Base-by-base conservation (phyloP, 208 protist genomes). In the Leishmania braziliensis region DNA sequence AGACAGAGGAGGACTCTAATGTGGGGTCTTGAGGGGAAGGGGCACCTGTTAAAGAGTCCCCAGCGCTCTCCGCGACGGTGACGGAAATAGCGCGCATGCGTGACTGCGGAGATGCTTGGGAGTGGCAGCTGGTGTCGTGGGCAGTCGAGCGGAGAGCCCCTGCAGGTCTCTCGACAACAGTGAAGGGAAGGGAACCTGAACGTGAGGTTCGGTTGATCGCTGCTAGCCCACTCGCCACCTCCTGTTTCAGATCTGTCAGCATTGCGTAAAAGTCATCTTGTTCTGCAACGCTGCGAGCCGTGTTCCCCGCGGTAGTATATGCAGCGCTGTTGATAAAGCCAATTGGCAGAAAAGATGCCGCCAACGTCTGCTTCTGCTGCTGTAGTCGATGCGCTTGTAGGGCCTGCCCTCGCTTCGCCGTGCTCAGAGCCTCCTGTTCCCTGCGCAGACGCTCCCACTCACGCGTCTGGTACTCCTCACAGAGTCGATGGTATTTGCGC, bases 401-500 rank as follows among this genome's bases (percentile, higher is more conserved):
- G 33, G 46, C 16, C 39, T 81, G 75, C 4, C 65, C 12, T n/a
- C 53, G 66, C 56, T 80, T 79, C 29, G 73, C 74, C 58, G 60
- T 29, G 20, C 80, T 81, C 36, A 86, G 80, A 23, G 70, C 50
- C 3, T 73, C 78, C 56, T 79, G 74, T 18, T 89, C 83, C 75
- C 69, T 82, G 2, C 83, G 83, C 43, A 84, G 51, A 39, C 75
- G 81, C 82, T 87, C 83, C 81, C 80, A 85, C 72, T 91, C 82
- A 5, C 87, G 79, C 16, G 86, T 69, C 20, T 92, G 84, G 56
- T 81, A 90, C 72, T 88, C 79, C 50, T 93, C 77, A 20, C 84
- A 79, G 2, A 93, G 58, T 5, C 80, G 76, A 51, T 81, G 80
- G 72, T 93, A 93, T 75, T 84, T 85, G 23, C 80, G 79, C 26